Base-by-base conservation (phyloP, 345 rosid species). In the Alliaria petiolata region DNA sequence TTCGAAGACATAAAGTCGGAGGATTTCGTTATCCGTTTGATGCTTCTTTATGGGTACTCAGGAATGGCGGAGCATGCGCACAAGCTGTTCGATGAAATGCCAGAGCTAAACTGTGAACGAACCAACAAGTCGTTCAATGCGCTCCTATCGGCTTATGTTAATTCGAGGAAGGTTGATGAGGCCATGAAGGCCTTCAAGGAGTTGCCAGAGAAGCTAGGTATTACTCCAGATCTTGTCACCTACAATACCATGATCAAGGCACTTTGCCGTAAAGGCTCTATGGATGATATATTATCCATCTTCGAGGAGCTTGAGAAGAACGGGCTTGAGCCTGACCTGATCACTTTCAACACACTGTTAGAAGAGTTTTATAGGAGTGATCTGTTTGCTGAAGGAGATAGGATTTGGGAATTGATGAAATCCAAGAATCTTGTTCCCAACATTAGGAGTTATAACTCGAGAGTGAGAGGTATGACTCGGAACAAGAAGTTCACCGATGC, bases 81-180 rank as follows among this genome's bases (percentile, higher is more conserved):
- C 71, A 86, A 83, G 67, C 26, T 89, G 95, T 89, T 89, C 83
- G 91, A 92, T 19, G 92, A 92, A 85, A 87, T 89, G 95, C 95
- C 89, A 6, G 70, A 78, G 38, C 40, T 86, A 12, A 83, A 78
- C 17, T 85, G 93, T 53, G 75, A 73, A 2, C 87, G 85, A 9
- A 86, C 96, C 2, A 81, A 72, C 16, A 72, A 72, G 72, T 89
- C 96, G 0, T 82, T 85, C 62, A 92, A 92, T 63, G 83, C 89
- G 4, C 83, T 89, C 4, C 45, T 92, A 39, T 75, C 88, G 1
- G 88, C 95, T 1, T 84, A 75, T 67, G 62, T 85, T 11, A 72
- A 83, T 36, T 67, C 91, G 0, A 81, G 82, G 50, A 82, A 81
- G 83, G 74, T 77, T 26, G 86, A 82, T 52, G 68, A 75, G 49